phyloP scores from a whole-genome alignment of 352 stramenopile genomes.

The Phytophthora podocarpi region DNA sequence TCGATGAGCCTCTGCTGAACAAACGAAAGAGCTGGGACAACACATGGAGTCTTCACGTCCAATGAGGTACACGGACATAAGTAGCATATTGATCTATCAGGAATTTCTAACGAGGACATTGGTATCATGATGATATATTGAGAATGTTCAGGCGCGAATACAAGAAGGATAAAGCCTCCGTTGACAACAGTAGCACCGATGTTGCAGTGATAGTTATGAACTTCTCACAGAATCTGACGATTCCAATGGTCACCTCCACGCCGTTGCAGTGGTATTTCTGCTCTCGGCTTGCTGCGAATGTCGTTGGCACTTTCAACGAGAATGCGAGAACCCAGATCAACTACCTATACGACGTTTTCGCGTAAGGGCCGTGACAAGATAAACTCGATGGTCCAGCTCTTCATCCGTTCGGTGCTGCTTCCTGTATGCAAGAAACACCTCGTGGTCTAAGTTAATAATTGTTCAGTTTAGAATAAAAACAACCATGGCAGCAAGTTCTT shows the following conservation, averaged over 20 bases:
- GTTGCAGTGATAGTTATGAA: slow-evolving; percentile 21
- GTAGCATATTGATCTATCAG: slow-evolving; percentile 13
- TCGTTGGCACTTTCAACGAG: slow-evolving; percentile 20
- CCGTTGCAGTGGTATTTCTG: slow-evolving; percentile 32
- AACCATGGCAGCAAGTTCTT: slow-evolving; percentile 21
- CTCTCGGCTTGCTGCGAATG: slow-evolving; percentile 15
- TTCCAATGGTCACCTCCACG: slow-evolving; percentile 6
- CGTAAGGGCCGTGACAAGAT: slow-evolving; percentile 8
- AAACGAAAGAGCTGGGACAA: slow-evolving; percentile 12
- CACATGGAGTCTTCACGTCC: slow-evolving; percentile 9
- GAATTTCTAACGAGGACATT: background rate
- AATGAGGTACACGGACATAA: slow-evolving; percentile 23
- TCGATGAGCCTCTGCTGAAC: background rate
- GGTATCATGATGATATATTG: slow-evolving; percentile 9
- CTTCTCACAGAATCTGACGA: slow-evolving; percentile 25
- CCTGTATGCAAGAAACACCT: background rate
- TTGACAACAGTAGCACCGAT: background rate
- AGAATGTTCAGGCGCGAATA: background rate
- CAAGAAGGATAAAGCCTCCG: slow-evolving; percentile 3
- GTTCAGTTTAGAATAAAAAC: slow-evolving; percentile 23
- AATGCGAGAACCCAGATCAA: slow-evolving; percentile 11
- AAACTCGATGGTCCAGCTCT: slow-evolving; percentile 9
- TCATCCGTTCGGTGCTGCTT: slow-evolving; percentile 7
- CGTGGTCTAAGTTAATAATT: slow-evolving; percentile 22
- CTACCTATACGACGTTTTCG: slow-evolving; percentile 8